Evolutionary conservation across 352 stramenopile genomes (phyloP), one percentile per base, ranked within the genome.

Genomic region (Phytophthora syringae): DNA sequence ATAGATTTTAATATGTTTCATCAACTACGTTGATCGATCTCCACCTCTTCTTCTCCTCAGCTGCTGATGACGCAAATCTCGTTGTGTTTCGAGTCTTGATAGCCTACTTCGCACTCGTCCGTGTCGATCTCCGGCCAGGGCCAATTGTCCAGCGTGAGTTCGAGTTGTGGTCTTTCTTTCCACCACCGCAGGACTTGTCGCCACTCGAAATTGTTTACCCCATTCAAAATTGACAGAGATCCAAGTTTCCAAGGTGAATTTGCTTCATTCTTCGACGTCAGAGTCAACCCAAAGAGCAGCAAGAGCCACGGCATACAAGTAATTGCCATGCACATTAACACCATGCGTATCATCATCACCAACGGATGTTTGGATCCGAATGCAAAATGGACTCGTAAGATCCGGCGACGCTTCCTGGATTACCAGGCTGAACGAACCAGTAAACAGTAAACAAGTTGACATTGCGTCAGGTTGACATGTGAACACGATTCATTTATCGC

Each of bases 41-140:
- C n/a, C 10, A 27, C 50, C 20, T 25, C 18, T 12, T 50, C 27
- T 50, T 30, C 16, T 50, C n/a, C 12, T 30, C 72, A 90, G 36
- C 61, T 71, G 52, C 70, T 87, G 56, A 88, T 84, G 55, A 79
- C 53, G 49, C 80, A 89, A 30, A 90, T 55, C 30, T 84, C 69
- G 42, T 67, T 64, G 51, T 80, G 70, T 24, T 77, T 78, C 39
- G 67, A 67, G 58, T 90, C 77, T 32, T 43, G 67, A 39, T 78
- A 70, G 25, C 74, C 45, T n/a, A 45, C 44, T 3, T 69, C 7
- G 50, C 80, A 90, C 60, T 84, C 73, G 60, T 90, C 82, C 21
- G 53, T 57, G 48, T 83, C 52, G 20, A 43, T 52, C 9, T 60
- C 52, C 9, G 59, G 51, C 36, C 77, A 57, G 7, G 61, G 56